A percentile compares a stretch with the other conserved stretches of the same genome.
phyloP scores from a whole-genome alignment of 805 yeast genomes.

The Suhomyces sp. region DNA sequence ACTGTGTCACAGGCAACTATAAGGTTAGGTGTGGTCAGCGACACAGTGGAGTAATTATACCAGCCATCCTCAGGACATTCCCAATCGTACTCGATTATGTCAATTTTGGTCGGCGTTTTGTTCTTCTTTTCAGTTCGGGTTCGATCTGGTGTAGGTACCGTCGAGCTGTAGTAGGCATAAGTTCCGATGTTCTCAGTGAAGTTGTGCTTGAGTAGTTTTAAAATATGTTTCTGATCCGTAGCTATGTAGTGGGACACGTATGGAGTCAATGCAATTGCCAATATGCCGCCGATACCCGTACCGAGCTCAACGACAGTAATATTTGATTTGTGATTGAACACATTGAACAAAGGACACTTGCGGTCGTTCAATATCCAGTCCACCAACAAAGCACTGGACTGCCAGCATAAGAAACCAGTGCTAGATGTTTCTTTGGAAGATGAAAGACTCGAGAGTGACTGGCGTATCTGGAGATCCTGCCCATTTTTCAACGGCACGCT shows the following conservation, averaged over 20 bases:
- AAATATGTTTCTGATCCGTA: constrained; percentile 55
- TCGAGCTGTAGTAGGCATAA: constrained; percentile 8
- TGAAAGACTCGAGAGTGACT: constrained; percentile 32
- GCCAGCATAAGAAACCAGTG: constrained; percentile 69
- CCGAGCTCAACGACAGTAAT: constrained; percentile 54
- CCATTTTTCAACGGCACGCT: constrained; percentile 19
- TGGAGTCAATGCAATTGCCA: constrained; percentile 39
- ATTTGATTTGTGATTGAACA: constrained; percentile 5
- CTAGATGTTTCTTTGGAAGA: constrained; percentile 39
- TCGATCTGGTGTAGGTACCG: constrained; percentile 3
- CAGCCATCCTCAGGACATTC: constrained; percentile 43
- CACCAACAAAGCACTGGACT: constrained; percentile 44
- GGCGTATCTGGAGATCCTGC: constrained; percentile 28
- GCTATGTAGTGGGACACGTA: constrained; percentile 42
- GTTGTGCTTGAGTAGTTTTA: constrained; percentile 50
- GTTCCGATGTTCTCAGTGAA: constrained; percentile 36
- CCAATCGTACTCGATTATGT: constrained; percentile 61
- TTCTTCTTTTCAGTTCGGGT: constrained; percentile 2
- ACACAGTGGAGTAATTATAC: constrained; percentile 15
- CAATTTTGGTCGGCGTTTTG: constrained; percentile 22
- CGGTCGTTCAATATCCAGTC: constrained; percentile 49
- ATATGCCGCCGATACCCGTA: constrained; percentile 56
- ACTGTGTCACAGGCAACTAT: constrained; percentile 64
- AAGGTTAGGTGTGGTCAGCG: constrained; percentile 35
- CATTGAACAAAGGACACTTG: constrained; percentile 24